phyloP scores from a whole-genome alignment of 345 rosid species.

The Eucalyptus grandis region DNA sequence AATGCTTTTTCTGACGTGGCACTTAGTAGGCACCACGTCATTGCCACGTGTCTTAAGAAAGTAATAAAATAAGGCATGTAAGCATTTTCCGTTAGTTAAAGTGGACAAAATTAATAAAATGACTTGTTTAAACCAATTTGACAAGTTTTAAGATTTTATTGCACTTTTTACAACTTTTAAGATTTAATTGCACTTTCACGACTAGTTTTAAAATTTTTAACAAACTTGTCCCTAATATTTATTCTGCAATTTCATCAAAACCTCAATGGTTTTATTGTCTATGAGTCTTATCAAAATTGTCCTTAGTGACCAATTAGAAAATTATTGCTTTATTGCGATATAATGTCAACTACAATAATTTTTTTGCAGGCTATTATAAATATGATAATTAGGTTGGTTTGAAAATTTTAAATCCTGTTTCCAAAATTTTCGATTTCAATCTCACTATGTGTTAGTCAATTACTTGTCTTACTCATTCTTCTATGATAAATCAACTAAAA shows the following conservation, averaged over 20 bases:
- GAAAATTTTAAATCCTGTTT: neutral
- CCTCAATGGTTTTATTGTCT: neutral
- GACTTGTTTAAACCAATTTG: neutral
- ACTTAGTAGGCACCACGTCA: fast-evolving
- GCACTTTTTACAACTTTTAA: no score
- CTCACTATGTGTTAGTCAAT: no score
- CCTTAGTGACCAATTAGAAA: neutral
- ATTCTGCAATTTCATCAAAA: neutral
- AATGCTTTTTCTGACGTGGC: no score
- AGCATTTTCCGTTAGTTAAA: neutral
- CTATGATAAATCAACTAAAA: no score
- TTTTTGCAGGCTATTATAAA: neutral
- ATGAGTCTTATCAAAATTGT: neutral
- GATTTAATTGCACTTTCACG: no score
- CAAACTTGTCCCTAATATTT: neutral
- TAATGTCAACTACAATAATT: neutral
- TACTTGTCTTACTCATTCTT: no score
- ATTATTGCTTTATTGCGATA: neutral
- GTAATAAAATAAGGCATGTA: no score
- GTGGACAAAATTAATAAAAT: no score
- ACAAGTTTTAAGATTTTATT: no score
- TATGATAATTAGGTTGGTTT: neutral
- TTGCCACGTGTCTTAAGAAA: neutral
- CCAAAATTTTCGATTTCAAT: no score
- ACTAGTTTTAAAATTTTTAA: no score